Conservation (phyloP, 495 filamentous ascomycete species). For the Daldinia loculata region DNA sequence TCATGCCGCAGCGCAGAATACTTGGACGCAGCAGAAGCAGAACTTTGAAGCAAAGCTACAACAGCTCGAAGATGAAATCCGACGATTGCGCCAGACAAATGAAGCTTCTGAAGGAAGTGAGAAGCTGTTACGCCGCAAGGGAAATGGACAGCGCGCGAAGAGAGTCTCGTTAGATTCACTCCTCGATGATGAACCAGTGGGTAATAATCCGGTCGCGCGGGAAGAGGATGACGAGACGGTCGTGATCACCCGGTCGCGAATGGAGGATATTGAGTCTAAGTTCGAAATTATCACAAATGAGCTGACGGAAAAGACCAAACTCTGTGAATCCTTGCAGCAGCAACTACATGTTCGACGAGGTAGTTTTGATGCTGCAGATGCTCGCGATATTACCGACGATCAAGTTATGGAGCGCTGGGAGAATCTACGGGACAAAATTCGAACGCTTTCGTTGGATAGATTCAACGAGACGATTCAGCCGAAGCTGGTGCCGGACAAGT, state of each 20-base stretch:
- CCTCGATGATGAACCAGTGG: conserved; percentile 6
- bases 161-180: not conserved
- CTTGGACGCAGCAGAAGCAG: conserved; percentile 37
- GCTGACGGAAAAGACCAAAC: conserved; percentile 34
- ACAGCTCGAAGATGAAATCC: conserved; percentile 34
- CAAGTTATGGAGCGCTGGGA: conserved; percentile 31
- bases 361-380: not conserved
- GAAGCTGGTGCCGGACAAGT: conserved; percentile 26
- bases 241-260: conserved; percentile 28
- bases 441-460: conserved; percentile 23
- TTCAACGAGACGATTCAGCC: conserved; percentile 25
- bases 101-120: not conserved
- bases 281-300: conserved; percentile 16
- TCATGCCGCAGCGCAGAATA: not conserved
- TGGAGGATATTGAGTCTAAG: conserved; percentile 28
- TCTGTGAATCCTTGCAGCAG: conserved; percentile 28
- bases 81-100: conserved; percentile 16
- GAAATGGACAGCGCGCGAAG: not conserved
- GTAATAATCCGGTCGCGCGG: not conserved
- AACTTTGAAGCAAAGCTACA: conserved; percentile 20
- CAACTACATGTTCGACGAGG: conserved; percentile 13
- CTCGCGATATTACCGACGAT: conserved; percentile 22
- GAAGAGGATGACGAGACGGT: conserved; percentile 17
- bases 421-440: conserved; percentile 28
- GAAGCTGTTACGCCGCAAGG: not conserved